phyloP scores from a whole-genome alignment of 164 flowering plant species.

The Kingdonia uniflora region DNA sequence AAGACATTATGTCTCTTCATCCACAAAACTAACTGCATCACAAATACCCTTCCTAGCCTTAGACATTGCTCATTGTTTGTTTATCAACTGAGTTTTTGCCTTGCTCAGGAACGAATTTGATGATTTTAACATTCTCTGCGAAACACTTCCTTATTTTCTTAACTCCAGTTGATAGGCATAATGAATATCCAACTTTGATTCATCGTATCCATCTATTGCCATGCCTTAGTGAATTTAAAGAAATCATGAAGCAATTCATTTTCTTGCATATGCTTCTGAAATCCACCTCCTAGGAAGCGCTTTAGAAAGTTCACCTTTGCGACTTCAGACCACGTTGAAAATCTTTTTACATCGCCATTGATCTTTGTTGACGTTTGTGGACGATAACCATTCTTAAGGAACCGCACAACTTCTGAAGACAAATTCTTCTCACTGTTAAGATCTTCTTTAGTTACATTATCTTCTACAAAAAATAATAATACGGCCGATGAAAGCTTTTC shows the following conservation, averaged over 20 bases:
- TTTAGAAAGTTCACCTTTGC: conserved; percentile 82
- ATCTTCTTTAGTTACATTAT: conserved; percentile 78
- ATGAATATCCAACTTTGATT: not conserved
- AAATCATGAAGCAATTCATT: conserved; percentile 78
- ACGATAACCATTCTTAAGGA: conserved; percentile 63
- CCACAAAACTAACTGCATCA: conserved; percentile 7
- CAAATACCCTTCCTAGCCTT: conserved; percentile 18
- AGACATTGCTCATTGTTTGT: conserved; percentile 19
- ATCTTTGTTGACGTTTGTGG: conserved; percentile 65
- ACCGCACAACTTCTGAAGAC: conserved; percentile 63
- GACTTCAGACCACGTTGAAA: conserved; percentile 60
- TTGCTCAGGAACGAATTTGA: conserved; percentile 19
- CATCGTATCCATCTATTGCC: too few species aligned
- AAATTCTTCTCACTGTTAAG: conserved; percentile 62
- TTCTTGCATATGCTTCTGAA: conserved; percentile 94
- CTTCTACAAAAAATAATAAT: conserved; percentile 65
- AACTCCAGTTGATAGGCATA: conserved; percentile 4
- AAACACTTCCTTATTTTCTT: conserved; percentile 1
- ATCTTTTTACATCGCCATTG: conserved; percentile 46
- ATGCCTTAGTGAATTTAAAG: conserved; percentile 38
- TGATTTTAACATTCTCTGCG: conserved; percentile 16
- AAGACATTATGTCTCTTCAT: conserved; percentile 6
- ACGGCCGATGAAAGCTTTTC: too few species aligned
- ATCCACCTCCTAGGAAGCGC: conserved; percentile 82
- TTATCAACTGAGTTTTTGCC: conserved; percentile 24